These are phyloP conservation scores for Hygrocybe punicea DNA, from an alignment of 768 basidiomycete genomes.

Conservation along the genomic window DNA sequence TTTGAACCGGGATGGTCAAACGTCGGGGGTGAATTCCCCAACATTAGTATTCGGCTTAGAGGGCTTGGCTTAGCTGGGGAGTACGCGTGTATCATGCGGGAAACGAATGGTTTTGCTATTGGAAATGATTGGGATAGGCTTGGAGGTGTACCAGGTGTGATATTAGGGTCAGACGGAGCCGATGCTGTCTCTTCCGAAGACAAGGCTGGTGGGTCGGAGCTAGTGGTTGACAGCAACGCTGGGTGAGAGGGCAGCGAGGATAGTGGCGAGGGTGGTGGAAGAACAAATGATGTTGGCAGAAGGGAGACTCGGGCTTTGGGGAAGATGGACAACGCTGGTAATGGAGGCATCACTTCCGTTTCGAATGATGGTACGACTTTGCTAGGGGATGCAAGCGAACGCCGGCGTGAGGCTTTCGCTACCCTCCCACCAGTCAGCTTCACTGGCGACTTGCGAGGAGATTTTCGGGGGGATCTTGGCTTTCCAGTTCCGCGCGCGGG, in stretches of 20 bases:
- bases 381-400: slow-evolving; percentile 35
- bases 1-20: too few species aligned
- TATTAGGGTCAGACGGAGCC: too few species aligned
- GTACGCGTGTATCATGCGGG: slow-evolving; percentile 74
- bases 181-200: neutral
- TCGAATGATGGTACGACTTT: slow-evolving; percentile 39
- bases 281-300: slow-evolving; percentile 67
- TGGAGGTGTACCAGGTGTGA: neutral
- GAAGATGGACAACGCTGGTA: slow-evolving; percentile 31
- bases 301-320: slow-evolving; percentile 46
- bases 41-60: slow-evolving; percentile 72
- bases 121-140: neutral
- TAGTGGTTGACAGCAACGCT: neutral
- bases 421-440: slow-evolving; percentile 50
- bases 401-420: slow-evolving; percentile 46
- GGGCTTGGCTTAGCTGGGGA: slow-evolving; percentile 80
- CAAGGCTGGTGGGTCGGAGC: neutral
- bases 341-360: slow-evolving; percentile 40
- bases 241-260: slow-evolving; percentile 58
- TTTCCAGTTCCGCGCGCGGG: slow-evolving; percentile 12
- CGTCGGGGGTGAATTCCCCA: slow-evolving; percentile 57
- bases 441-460: slow-evolving; percentile 43
- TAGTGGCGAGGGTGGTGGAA: slow-evolving; percentile 74
- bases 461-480: slow-evolving; percentile 25
- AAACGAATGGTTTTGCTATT: slow-evolving; percentile 49